Evolutionary conservation across 208 protist genomes (phyloP).

Genomic region (Wallacemonas collosoma): DNA sequence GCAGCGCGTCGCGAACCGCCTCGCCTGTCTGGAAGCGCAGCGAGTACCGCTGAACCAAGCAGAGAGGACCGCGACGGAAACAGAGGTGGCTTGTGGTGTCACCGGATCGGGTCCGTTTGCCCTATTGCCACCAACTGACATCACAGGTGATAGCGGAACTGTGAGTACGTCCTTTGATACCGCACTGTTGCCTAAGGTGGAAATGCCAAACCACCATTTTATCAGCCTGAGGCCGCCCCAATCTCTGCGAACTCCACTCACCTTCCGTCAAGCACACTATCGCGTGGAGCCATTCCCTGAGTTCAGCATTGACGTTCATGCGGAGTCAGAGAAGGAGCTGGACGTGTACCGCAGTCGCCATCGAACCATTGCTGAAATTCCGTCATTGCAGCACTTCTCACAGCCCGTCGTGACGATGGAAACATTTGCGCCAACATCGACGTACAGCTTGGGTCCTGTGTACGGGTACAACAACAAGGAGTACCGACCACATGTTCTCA

Average conservation of each 20-base stretch:
- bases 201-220: slow-evolving; percentile 12
- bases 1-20: slow-evolving; percentile 22
- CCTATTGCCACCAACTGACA: slow-evolving; percentile 15
- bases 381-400: slow-evolving; percentile 37
- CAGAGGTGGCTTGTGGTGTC: slow-evolving; percentile 3
- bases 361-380: slow-evolving; percentile 14
- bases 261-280: slow-evolving; percentile 38
- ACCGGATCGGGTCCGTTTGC: slow-evolving; percentile 1
- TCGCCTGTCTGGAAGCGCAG: slow-evolving; percentile 8
- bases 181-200: background rate
- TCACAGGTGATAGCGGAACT: background rate
- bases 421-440: slow-evolving; percentile 28
- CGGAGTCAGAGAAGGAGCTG: slow-evolving; percentile 26
- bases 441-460: slow-evolving; percentile 19
- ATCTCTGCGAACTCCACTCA: slow-evolving; percentile 37
- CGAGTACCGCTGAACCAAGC: background rate
- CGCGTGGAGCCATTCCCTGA: slow-evolving; percentile 40
- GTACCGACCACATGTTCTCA: slow-evolving; percentile 16
- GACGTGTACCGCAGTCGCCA: slow-evolving; percentile 18
- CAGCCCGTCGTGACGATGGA: slow-evolving; percentile 45
- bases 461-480: background rate
- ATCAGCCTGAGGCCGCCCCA: slow-evolving; percentile 5
- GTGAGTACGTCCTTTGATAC: background rate
- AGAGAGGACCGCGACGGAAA: background rate
- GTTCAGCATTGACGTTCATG: slow-evolving; percentile 37